Evolutionary conservation across 169 alveolate species (phyloP).

Genomic region (Plasmodium yoelii): DNA sequence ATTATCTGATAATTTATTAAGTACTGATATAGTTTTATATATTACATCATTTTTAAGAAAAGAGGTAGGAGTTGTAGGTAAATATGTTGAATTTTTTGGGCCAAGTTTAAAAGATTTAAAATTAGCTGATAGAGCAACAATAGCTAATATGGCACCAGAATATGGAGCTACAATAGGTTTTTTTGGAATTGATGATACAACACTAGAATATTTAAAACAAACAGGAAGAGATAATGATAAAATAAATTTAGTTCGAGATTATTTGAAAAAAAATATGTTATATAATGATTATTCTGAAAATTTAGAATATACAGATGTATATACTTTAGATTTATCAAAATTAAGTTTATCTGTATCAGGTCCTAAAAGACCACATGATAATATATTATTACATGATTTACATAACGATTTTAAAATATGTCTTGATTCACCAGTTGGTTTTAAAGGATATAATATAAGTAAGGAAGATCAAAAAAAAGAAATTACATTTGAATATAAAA

Average conservation of each 20-base stretch:
- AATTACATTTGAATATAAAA: slow-evolving; percentile 78
- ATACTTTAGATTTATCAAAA: slow-evolving; percentile 92
- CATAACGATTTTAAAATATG: slow-evolving; percentile 89
- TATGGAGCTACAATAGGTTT: slow-evolving; percentile 98
- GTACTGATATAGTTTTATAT: slow-evolving; percentile 96
- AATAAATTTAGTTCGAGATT: slow-evolving; percentile 90
- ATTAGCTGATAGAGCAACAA: slow-evolving; percentile 95
- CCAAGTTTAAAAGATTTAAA: slow-evolving; percentile 91
- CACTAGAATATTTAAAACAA: slow-evolving; percentile 90
- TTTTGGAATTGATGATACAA: slow-evolving; percentile 95
- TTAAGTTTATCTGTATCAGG: slow-evolving; percentile 95
- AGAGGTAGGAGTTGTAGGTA: slow-evolving; percentile 97
- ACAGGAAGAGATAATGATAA: slow-evolving; percentile 93
- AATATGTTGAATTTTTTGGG: slow-evolving; percentile 96
- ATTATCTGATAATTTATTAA: slow-evolving; percentile 88
- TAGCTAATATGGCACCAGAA: slow-evolving; percentile 98
- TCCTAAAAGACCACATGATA: slow-evolving; percentile 98
- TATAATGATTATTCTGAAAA: slow-evolving; percentile 66
- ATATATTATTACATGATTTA: slow-evolving; percentile 90
- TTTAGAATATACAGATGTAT: slow-evolving; percentile 83
- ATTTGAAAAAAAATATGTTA: slow-evolving; percentile 80
- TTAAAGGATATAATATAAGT: slow-evolving; percentile 88
- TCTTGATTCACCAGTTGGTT: slow-evolving; percentile 85
- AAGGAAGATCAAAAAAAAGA: slow-evolving; percentile 73
- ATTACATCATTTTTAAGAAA: slow-evolving; percentile 91